Percentiles rank a stretch among this genome's conserved stretches.
Conservation (phyloP, 768 basidiomycete species). For the Rhizopogon sp. region DNA sequence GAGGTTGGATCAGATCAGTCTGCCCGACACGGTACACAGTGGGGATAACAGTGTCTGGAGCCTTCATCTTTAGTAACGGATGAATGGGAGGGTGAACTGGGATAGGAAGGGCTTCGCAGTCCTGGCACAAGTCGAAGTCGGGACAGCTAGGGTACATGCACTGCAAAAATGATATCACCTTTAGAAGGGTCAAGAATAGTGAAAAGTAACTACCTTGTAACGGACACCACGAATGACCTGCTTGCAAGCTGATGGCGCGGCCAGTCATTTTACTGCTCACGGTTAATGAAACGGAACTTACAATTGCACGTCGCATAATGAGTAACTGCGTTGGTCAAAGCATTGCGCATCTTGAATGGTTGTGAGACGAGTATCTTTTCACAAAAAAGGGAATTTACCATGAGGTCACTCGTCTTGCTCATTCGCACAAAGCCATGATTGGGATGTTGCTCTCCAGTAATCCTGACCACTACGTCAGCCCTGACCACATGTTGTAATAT, state of each 20-base stretch:
- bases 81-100: constrained; percentile 68
- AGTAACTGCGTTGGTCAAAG: constrained; percentile 12
- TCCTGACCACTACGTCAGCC: constrained; percentile 31
- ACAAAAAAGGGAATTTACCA: constrained; percentile 37
- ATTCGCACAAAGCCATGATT: constrained; percentile 69
- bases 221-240: constrained; percentile 55
- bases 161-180: constrained; percentile 27
- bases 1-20: constrained; percentile 1
- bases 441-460: constrained; percentile 72
- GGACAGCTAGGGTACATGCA: constrained; percentile 77
- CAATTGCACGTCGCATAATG: constrained; percentile 64
- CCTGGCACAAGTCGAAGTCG: constrained; percentile 77
- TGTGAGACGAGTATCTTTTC: background rate
- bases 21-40: constrained; percentile 29
- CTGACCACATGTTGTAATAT: background rate
- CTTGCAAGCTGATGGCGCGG: constrained; percentile 33
- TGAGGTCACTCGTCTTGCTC: constrained; percentile 44
- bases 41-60: constrained; percentile 43
- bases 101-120: constrained; percentile 79
- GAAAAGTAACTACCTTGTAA: constrained; percentile 52
- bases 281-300: constrained; percentile 6
- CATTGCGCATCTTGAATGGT: constrained; percentile 24
- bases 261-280: too few species aligned
- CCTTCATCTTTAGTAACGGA: constrained; percentile 70
- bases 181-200: background rate